A percentile compares a stretch with the other conserved stretches of the same genome.
Evolutionary conservation across 2,329 filamentous ascomycete genomes (phyloP).

Genomic region (Ascochyta fabae): DNA sequence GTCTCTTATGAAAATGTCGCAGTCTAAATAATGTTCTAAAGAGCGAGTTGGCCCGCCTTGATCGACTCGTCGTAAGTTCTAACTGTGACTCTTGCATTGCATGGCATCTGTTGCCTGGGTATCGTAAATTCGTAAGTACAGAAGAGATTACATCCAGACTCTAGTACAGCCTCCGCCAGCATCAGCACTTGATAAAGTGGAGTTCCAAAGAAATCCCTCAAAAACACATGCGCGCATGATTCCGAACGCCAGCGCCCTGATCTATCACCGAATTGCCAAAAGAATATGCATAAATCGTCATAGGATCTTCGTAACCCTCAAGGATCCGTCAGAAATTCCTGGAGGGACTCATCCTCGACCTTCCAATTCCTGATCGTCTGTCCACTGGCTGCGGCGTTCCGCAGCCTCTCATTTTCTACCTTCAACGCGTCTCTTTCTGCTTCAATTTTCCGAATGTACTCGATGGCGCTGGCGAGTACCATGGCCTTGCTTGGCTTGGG

Average conservation of each 20-base stretch:
- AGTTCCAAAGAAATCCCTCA: slow-evolving; percentile 1
- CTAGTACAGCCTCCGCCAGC: slow-evolving; percentile 9
- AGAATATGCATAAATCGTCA: background rate
- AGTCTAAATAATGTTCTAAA: background rate
- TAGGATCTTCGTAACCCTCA: background rate
- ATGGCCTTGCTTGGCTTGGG: slow-evolving; percentile 45
- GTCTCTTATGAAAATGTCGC: background rate
- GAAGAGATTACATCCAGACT: background rate
- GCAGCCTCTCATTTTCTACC: slow-evolving; percentile 38
- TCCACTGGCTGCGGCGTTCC: slow-evolving; percentile 14
- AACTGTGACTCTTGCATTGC: slow-evolving; percentile 2
- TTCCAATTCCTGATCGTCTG: slow-evolving; percentile 15
- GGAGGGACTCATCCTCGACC: slow-evolving; percentile 12
- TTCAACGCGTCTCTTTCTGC: slow-evolving; percentile 35
- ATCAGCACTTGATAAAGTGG: slow-evolving; percentile 18
- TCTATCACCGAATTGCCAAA: background rate
- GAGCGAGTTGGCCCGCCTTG: too few relatives aligned
- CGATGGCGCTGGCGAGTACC: slow-evolving; percentile 41
- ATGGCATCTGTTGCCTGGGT: slow-evolving; percentile 15
- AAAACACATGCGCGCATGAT: background rate
- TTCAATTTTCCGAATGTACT: slow-evolving; percentile 42
- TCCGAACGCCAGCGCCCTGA: slow-evolving; percentile 2
- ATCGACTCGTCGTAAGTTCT: background rate
- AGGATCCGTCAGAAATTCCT: slow-evolving; percentile 19
- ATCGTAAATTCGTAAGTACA: slow-evolving; percentile 13